Percentiles rank a stretch among this genome's conserved stretches.
Evolutionary conservation across 2,329 filamentous ascomycete genomes (phyloP).

Genomic region (Blumeria graminis): DNA sequence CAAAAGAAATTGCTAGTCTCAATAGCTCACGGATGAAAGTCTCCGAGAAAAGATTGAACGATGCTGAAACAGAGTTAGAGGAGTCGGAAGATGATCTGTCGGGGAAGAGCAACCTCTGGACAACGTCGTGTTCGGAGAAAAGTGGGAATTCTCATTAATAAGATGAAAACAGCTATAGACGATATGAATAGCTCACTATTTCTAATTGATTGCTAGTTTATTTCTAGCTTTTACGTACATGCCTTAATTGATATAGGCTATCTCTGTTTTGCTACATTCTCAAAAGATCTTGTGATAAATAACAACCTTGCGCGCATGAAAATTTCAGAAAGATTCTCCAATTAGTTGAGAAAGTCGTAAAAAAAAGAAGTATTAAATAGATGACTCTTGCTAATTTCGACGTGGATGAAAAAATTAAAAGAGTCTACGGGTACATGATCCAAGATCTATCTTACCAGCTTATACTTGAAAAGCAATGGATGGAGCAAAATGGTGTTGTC

Average conservation of each 20-base stretch:
- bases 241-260: not conserved
- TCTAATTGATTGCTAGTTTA: not conserved
- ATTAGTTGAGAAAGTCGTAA: not conserved
- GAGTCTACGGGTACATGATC: not conserved
- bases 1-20: not conserved
- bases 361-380: not conserved
- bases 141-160: not conserved
- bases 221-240: not conserved
- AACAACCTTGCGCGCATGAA: not conserved
- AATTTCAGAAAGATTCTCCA: not conserved
- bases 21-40: not conserved
- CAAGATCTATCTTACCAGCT: not conserved
- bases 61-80: not conserved
- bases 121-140: not conserved
- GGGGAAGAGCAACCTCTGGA: not conserved
- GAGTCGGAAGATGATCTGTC: not conserved
- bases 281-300: not conserved
- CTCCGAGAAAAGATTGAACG: not conserved
- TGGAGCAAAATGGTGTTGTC: not conserved
- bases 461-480: not conserved
- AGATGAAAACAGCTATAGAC: not conserved
- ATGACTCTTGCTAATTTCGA: not conserved
- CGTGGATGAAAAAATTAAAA: not conserved
- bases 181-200: constrained; percentile 1
- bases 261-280: not conserved